Evolutionary conservation across 441 rosid species (phyloP), one percentile per base, ranked within the genome.

Genomic region (Flueggea neowawraea): DNA sequence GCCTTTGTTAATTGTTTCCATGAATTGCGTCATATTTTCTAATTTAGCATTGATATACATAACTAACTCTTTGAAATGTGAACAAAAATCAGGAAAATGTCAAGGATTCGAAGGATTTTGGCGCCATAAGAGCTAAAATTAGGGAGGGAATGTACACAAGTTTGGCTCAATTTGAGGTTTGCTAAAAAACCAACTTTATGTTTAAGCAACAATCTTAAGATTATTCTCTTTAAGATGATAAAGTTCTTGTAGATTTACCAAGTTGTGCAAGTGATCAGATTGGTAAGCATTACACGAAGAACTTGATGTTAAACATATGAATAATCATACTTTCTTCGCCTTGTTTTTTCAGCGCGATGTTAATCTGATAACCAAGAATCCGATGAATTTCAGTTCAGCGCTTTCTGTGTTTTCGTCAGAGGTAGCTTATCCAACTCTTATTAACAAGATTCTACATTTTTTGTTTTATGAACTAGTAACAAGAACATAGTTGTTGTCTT

Each of bases 41-140:
- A 43, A 64, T 12, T 55, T 60, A n/a, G 0, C 55, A 53, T 28
- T 53, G n/a, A n/a, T n/a, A n/a, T n/a, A n/a, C n/a, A n/a, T n/a
- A n/a, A 16, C 12, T 9, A n/a, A 53, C 5, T 71, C 47, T 66
- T 56, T 55, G 60, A 15, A 68, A 84, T 88, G 88, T 83, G 31
- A 66, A 49, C 50, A 72, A 57, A 52, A 79, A 83, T 62, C 74
- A 74, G 61, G 65, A 57, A 13, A 59, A 73, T 57, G 73, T 85
- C 55, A 69, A 79, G 55, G 80, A 81, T 62, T 81, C 91, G 7
- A 76, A 83, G 88, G 88, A 83, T 77, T 81, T 83, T 54, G 74
- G 80, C 56, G 76, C 82, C 0, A 73, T 81, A 67, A 63, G 72
- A 44, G 71, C 73, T 55, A 81, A 83, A 72, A 83, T 83, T 60